These are phyloP conservation scores for Chaetomium tenue DNA, from an alignment of 495 filamentous ascomycete species.

Conservation along the genomic window DNA sequence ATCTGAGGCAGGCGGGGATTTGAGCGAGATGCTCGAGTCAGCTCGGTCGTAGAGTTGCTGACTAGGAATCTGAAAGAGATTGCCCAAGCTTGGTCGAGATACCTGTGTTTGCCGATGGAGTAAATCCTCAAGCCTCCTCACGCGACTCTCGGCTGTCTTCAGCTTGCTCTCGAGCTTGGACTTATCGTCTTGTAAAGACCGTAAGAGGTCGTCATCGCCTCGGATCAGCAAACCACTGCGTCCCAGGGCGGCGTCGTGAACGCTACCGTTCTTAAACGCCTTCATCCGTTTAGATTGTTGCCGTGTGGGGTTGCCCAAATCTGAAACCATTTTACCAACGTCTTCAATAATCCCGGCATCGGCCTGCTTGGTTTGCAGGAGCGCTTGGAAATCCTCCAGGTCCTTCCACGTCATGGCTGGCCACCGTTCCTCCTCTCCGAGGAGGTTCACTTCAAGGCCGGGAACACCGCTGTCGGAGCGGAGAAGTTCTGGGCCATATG, in stretches of 20 bases:
- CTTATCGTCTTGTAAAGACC: conserved; percentile 73
- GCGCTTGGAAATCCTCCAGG: conserved; percentile 62
- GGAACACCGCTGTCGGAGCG: conserved; percentile 54
- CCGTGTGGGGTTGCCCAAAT: conserved; percentile 70
- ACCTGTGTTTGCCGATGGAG: conserved; percentile 81
- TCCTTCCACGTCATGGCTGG: conserved; percentile 64
- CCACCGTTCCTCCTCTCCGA: conserved; percentile 76
- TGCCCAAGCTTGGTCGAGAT: conserved; percentile 65
- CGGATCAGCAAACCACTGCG: conserved; percentile 76
- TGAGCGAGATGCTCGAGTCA: conserved; percentile 46
- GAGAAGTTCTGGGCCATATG: conserved; percentile 42
- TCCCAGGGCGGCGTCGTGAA: conserved; percentile 79
- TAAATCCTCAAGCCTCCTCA: conserved; percentile 88
- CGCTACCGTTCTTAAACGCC: conserved; percentile 92
- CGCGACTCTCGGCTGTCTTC: conserved; percentile 84
- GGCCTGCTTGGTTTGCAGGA: conserved; percentile 53
- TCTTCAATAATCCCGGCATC: conserved; percentile 51
- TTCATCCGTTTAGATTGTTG: conserved; percentile 75
- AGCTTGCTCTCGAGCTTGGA: conserved; percentile 73
- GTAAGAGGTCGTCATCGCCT: conserved; percentile 74
- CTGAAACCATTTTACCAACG: conserved; percentile 56
- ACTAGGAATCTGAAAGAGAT: conserved; percentile 55
- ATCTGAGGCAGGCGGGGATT: conserved; percentile 35
- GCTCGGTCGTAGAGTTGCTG: conserved; percentile 41
- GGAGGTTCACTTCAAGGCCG: conserved; percentile 80